Percentiles rank a stretch among this genome's conserved stretches.
Conservation (phyloP, 2,329 filamentous ascomycete genomes). For the Alternaria arbusti region DNA sequence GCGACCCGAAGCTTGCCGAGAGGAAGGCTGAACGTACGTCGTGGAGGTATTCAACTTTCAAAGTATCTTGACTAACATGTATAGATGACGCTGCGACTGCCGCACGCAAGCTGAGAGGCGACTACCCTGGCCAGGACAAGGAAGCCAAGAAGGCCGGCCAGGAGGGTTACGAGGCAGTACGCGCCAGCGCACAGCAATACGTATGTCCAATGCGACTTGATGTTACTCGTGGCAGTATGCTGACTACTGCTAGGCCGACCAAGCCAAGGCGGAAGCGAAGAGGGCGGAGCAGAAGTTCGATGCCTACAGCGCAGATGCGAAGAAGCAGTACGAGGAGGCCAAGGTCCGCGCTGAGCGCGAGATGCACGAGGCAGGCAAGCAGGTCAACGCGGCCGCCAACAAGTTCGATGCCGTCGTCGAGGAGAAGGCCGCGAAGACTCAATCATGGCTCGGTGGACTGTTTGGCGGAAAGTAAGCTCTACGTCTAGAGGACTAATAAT, state of each 20-base stretch:
- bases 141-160: slow-evolving; percentile 70
- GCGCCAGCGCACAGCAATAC: slow-evolving; percentile 54
- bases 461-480: slow-evolving; percentile 68
- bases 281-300: slow-evolving; percentile 69
- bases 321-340: slow-evolving; percentile 66
- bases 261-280: slow-evolving; percentile 58
- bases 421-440: slow-evolving; percentile 78
- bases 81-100: slow-evolving; percentile 78
- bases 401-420: slow-evolving; percentile 84
- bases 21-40: slow-evolving; percentile 82
- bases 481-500: neutral
- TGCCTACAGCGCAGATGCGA: slow-evolving; percentile 60
- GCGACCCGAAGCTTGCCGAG: slow-evolving; percentile 80
- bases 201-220: slow-evolving; percentile 24
- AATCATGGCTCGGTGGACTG: slow-evolving; percentile 84
- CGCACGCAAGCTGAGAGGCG: slow-evolving; percentile 69
- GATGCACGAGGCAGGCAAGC: slow-evolving; percentile 51
- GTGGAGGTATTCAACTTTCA: neutral
- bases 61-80: slow-evolving; percentile 14
- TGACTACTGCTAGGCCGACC: slow-evolving; percentile 44
- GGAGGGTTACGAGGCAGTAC: slow-evolving; percentile 51
- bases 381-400: slow-evolving; percentile 66
- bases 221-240: neutral
- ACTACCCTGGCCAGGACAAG: slow-evolving; percentile 67
- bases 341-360: slow-evolving; percentile 61